These are phyloP conservation scores for Verticillium nonalfalfae DNA, from an alignment of 2,329 filamentous ascomycete species.

Conservation along the genomic window DNA sequence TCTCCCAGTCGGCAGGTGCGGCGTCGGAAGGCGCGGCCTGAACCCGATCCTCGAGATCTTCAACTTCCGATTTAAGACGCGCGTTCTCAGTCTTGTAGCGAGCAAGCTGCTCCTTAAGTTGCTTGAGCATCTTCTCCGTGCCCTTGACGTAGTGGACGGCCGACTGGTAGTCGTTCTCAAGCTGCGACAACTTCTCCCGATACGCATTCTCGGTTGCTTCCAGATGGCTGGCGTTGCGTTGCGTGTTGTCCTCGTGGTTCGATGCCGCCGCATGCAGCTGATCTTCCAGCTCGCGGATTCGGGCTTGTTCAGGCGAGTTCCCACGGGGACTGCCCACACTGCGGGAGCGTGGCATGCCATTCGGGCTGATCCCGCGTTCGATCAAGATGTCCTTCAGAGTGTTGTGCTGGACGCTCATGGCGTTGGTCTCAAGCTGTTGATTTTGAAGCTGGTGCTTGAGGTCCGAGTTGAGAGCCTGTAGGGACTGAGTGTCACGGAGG, in stretches of 20 bases:
- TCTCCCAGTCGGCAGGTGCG: conserved; percentile 61
- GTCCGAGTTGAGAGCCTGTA: conserved; percentile 75
- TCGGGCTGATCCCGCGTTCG: conserved; percentile 80
- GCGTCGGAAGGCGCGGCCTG: conserved; percentile 28
- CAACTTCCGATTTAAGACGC: conserved; percentile 76
- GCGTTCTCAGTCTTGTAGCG: conserved; percentile 85
- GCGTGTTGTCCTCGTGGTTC: conserved; percentile 80
- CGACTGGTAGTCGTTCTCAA: conserved; percentile 96
- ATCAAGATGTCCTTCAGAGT: conserved; percentile 88
- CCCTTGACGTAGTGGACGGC: conserved; percentile 97
- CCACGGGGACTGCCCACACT: conserved; percentile 68
- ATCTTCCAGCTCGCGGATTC: conserved; percentile 79
- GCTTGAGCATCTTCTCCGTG: conserved; percentile 97
- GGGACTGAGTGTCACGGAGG: conserved; percentile 74
- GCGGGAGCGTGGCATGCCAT: conserved; percentile 64
- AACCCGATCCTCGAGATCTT: conserved; percentile 52
- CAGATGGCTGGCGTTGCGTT: conserved; percentile 68
- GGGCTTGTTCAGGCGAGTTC: conserved; percentile 72
- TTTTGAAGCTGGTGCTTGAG: conserved; percentile 76
- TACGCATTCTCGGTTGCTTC: conserved; percentile 86
- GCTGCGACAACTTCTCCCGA: conserved; percentile 85
- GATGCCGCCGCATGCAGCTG: conserved; percentile 73
- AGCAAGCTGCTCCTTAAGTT: conserved; percentile 95
- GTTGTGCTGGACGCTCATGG: conserved; percentile 83
- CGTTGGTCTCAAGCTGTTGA: conserved; percentile 90